These are phyloP conservation scores for Geranium brycei DNA, from an alignment of 345 rosid genomes.

Conservation along the genomic window DNA sequence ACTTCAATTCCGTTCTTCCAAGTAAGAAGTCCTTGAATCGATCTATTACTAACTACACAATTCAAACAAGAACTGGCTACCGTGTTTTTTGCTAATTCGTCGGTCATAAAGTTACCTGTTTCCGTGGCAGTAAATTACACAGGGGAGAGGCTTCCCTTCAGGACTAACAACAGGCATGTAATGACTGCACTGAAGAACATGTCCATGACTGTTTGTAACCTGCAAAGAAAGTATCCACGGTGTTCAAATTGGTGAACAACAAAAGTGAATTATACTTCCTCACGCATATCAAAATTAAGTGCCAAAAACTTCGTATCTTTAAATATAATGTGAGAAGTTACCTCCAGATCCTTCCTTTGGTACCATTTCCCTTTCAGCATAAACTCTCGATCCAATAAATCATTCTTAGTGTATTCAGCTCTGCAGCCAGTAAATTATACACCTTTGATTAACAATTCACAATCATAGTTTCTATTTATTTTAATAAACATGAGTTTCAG, in stretches of 20 bases:
- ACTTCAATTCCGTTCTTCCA: background rate
- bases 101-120: conserved; percentile 45
- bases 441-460: conserved; percentile 3
- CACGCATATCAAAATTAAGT: too few relatives aligned
- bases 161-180: conserved; percentile 59
- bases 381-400: conserved; percentile 73
- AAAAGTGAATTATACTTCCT: background rate
- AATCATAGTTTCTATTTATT: background rate
- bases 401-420: conserved; percentile 87
- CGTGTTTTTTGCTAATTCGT: background rate
- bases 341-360: conserved; percentile 87
- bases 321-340: conserved; percentile 11
- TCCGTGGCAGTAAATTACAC: conserved; percentile 98
- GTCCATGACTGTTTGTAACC: conserved; percentile 68
- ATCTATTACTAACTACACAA: background rate
- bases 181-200: conserved; percentile 79
- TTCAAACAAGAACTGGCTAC: background rate
- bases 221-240: conserved; percentile 18
- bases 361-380: conserved; percentile 75
- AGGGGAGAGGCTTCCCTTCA: conserved; percentile 68
- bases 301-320: background rate
- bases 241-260: background rate
- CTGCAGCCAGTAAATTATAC: conserved; percentile 27
- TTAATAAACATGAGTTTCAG: background rate
- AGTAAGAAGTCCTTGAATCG: background rate